Percentiles rank a stretch among this genome's conserved stretches.
These are phyloP conservation scores for Xylariaceae sp. DNA, from an alignment of 2,329 filamentous ascomycete species.

Conservation along the genomic window DNA sequence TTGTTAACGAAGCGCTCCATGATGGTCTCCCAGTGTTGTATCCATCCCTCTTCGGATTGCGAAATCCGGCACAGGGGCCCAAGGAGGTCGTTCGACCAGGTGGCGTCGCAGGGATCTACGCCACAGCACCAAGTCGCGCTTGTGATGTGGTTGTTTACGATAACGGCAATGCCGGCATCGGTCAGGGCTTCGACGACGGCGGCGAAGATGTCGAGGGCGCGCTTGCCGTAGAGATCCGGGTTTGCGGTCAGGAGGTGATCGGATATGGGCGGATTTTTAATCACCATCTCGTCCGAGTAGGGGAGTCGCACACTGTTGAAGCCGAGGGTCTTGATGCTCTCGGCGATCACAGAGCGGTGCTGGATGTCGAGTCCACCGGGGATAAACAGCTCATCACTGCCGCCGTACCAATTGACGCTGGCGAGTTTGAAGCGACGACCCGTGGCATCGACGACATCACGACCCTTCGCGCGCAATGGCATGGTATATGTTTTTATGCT, in stretches of 20 bases:
- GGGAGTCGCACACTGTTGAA: constrained; percentile 68
- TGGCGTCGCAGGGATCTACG: constrained; percentile 60
- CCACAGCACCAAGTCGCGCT: constrained; percentile 65
- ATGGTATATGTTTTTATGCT: constrained; percentile 47
- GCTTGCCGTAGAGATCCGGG: constrained; percentile 50
- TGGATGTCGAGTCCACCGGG: constrained; percentile 58
- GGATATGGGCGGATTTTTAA: constrained; percentile 51
- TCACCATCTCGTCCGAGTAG: constrained; percentile 64
- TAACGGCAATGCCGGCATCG: constrained; percentile 57
- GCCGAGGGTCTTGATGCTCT: constrained; percentile 54
- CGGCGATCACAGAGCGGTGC: constrained; percentile 56
- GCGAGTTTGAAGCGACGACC: constrained; percentile 56
- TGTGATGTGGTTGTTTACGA: constrained; percentile 68
- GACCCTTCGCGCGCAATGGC: constrained; percentile 54
- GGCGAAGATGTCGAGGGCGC: constrained; percentile 56
- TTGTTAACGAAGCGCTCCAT: constrained; percentile 56
- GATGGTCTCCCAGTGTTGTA: constrained; percentile 59
- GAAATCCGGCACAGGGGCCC: constrained; percentile 53
- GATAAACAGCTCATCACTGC: constrained; percentile 61
- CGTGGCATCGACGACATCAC: constrained; percentile 54
- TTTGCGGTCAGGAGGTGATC: constrained; percentile 51
- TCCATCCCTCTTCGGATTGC: constrained; percentile 62
- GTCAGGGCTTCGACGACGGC: constrained; percentile 56
- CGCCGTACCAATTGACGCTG: constrained; percentile 67
- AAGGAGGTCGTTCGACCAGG: constrained; percentile 62